These are phyloP conservation scores for Penicillium sp. DNA, from an alignment of 2,329 filamentous ascomycete genomes.

Conservation along the genomic window DNA sequence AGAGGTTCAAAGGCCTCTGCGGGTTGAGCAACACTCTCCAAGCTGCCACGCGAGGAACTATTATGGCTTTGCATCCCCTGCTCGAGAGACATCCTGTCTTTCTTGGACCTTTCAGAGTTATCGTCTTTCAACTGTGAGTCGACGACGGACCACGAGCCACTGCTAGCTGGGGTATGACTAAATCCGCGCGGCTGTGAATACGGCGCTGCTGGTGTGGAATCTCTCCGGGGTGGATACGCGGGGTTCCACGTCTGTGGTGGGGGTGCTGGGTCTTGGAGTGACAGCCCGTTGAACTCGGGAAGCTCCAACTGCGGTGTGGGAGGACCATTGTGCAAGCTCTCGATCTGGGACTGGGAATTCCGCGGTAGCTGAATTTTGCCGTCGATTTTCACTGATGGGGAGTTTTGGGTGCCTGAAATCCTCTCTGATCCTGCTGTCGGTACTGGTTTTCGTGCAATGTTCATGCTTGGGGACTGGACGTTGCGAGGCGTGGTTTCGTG, in stretches of 20 bases:
- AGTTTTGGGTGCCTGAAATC: constrained; percentile 26
- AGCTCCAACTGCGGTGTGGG: constrained; percentile 22
- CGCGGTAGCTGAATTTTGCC: constrained; percentile 22
- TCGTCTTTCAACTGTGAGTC: constrained; percentile 26
- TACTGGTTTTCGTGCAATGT: constrained; percentile 25
- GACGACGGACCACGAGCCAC: constrained; percentile 33
- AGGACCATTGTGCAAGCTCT: constrained; percentile 22
- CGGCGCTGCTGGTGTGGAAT: constrained; percentile 18
- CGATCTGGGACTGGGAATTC: constrained; percentile 26
- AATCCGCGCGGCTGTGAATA: constrained; percentile 17
- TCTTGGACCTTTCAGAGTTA: constrained; percentile 12
- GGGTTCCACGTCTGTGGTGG: constrained; percentile 15
- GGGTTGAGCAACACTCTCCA: constrained; percentile 31
- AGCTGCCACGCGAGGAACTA: constrained; percentile 33
- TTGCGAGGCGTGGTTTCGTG: constrained; percentile 23
- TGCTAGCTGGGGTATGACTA: constrained; percentile 32
- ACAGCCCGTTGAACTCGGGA: constrained; percentile 24
- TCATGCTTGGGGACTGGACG: constrained; percentile 17
- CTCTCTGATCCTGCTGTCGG: constrained; percentile 18
- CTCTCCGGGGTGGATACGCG: constrained; percentile 22
- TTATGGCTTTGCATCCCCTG: constrained; percentile 23
- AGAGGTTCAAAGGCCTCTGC: constrained; percentile 43
- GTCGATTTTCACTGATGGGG: constrained; percentile 34
- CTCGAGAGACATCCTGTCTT: constrained; percentile 24
- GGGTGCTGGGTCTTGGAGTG: constrained; percentile 21